Evolutionary conservation across 306 rosid species (phyloP).

Genomic region (Quercus ilex): DNA sequence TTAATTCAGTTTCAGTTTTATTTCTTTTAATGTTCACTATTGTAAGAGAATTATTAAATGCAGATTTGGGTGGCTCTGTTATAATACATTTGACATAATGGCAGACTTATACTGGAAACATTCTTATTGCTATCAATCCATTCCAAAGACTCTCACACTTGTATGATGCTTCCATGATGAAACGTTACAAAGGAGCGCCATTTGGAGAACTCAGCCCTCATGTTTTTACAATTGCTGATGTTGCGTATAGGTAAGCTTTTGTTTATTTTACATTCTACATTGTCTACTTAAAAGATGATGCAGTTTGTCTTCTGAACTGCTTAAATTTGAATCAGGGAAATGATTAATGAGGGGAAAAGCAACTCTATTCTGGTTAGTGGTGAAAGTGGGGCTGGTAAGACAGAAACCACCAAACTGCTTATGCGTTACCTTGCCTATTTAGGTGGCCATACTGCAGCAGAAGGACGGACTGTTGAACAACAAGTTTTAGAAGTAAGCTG

Average conservation of each 20-base stretch:
- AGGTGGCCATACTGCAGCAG: constrained; percentile 71
- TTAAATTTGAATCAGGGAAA: constrained; percentile 52
- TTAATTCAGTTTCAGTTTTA: constrained; percentile 26
- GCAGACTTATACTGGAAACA: constrained; percentile 94
- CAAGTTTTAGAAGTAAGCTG: constrained; percentile 87
- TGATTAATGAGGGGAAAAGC: constrained; percentile 75
- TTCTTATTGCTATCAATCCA: constrained; percentile 95
- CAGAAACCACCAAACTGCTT: constrained; percentile 95
- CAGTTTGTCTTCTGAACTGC: constrained; percentile 17
- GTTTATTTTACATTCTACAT: constrained; percentile 24
- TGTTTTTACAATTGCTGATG: constrained; percentile 86
- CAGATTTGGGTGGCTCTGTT: constrained; percentile 28
- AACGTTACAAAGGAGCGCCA: constrained; percentile 60
- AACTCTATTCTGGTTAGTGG: constrained; percentile 92
- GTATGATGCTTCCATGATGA: constrained; percentile 62
- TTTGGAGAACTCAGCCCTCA: constrained; percentile 74
- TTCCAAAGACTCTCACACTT: constrained; percentile 66
- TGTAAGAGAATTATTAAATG: constrained; percentile 26
- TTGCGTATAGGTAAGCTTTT: constrained; percentile 71
- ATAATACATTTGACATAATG: constrained; percentile 42
- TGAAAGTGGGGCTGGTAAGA: constrained; percentile 96
- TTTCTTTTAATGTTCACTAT: constrained; percentile 21
- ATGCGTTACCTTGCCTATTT: constrained; percentile 89
- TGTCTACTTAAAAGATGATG: constrained; percentile 24
- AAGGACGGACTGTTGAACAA: constrained; percentile 75